These are phyloP conservation scores for Rhinocladiella similis DNA, from an alignment of 2,329 filamentous ascomycete species.

Conservation along the genomic window DNA sequence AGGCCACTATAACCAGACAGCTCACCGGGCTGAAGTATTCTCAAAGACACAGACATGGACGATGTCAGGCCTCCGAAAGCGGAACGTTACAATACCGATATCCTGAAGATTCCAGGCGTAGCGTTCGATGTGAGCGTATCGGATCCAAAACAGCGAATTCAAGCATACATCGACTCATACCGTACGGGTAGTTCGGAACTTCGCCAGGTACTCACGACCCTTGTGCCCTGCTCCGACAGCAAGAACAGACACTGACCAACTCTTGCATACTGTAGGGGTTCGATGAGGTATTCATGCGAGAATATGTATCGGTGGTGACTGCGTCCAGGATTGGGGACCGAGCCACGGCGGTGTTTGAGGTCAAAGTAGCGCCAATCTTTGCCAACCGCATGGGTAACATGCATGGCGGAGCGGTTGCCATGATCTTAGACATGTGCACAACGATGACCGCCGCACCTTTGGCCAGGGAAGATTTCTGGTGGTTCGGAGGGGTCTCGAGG, in stretches of 20 bases:
- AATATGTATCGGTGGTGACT: slow-evolving; percentile 12
- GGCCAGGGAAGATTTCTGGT: no score
- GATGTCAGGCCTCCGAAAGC: no score
- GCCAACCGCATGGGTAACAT: slow-evolving; percentile 18
- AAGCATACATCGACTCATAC: slow-evolving; percentile 15
- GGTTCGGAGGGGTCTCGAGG: no score
- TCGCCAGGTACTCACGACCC: background rate
- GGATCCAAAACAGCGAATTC: slow-evolving; percentile 31
- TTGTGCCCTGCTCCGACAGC: background rate
- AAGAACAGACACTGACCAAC: background rate
- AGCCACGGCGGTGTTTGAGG: slow-evolving; percentile 16
- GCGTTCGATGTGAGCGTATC: slow-evolving; percentile 27
- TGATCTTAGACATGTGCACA: no score
- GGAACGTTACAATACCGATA: slow-evolving; percentile 25
- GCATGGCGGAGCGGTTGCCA: background rate
- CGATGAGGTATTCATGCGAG: slow-evolving; percentile 17
- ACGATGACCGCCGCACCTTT: no score
- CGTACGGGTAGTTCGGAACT: slow-evolving; percentile 4
- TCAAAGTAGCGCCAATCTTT: slow-evolving; percentile 14
- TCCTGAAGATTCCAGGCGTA: slow-evolving; percentile 19
- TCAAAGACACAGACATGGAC: no score
- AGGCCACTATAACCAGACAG: no score
- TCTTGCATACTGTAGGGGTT: slow-evolving; percentile 8
- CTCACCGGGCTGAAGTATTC: no score
- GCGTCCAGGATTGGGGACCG: slow-evolving; percentile 3